These are phyloP conservation scores for Fusarium papillatum DNA, from an alignment of 2,329 filamentous ascomycete genomes.

Conservation along the genomic window DNA sequence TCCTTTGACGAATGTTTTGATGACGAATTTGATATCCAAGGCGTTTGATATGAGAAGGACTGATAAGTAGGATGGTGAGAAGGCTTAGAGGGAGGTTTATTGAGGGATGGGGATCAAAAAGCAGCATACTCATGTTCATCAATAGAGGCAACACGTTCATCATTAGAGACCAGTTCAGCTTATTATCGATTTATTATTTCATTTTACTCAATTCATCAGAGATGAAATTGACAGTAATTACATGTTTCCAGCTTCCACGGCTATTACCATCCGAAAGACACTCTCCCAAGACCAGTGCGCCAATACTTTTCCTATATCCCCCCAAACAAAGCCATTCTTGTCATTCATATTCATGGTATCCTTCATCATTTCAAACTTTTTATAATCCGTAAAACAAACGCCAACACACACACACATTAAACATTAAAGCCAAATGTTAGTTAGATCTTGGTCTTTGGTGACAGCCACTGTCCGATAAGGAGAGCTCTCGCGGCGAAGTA, in stretches of 20 bases:
- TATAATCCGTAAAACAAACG: neutral
- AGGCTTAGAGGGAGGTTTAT: neutral
- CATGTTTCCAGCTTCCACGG: neutral
- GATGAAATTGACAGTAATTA: neutral
- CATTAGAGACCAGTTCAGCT: neutral
- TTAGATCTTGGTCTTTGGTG: constrained; percentile 35
- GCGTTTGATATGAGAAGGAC: constrained; percentile 46
- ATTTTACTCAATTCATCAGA: neutral
- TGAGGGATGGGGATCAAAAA: neutral
- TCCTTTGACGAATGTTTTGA: constrained; percentile 47
- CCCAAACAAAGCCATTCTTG: neutral
- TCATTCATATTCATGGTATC: neutral
- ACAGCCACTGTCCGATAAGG: constrained; percentile 38
- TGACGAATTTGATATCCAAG: constrained; percentile 45
- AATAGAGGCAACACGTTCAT: neutral
- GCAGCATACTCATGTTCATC: neutral
- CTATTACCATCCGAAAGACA: neutral
- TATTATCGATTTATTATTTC: neutral
- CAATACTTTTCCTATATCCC: neutral
- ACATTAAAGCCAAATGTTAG: neutral
- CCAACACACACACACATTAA: neutral
- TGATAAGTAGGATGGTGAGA: constrained; percentile 3
- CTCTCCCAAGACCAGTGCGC: neutral
- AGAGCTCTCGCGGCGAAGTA: constrained; percentile 45
- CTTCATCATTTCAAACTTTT: constrained; percentile 2